Evolutionary conservation across 371 early-diverging fungal genomes (phyloP).

Genomic region (Phascolomyces articulosus): DNA sequence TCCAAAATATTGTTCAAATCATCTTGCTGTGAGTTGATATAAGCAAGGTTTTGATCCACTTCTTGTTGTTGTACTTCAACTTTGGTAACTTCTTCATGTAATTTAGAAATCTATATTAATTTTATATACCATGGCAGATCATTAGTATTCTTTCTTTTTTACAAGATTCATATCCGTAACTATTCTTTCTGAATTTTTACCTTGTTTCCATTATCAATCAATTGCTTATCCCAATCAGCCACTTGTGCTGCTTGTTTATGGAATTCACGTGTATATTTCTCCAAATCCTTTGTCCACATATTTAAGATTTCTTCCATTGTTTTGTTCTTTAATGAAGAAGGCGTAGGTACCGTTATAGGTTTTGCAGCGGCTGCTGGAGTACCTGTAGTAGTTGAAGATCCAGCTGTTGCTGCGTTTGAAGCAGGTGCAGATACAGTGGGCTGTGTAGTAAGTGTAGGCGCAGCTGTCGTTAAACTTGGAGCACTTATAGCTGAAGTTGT

Average conservation of each 20-base stretch:
- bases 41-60: conserved; percentile 83
- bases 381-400: conserved; percentile 5
- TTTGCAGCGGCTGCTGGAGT: conserved; percentile 21
- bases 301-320: conserved; percentile 89
- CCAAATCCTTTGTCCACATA: conserved; percentile 84
- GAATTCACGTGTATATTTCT: conserved; percentile 80
- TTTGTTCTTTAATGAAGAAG: conserved; percentile 74
- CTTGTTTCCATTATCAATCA: conserved; percentile 84
- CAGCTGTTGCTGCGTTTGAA: conserved; percentile 16
- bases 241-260: conserved; percentile 85
- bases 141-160: too few relatives aligned
- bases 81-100: conserved; percentile 71
- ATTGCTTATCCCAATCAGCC: conserved; percentile 82
- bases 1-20: conserved; percentile 81
- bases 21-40: conserved; percentile 85
- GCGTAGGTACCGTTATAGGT: conserved; percentile 43
- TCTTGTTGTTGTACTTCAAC: conserved; percentile 78
- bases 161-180: too few relatives aligned
- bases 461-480: conserved; percentile 17
- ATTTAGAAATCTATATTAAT: conserved; percentile 67
- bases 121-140: too few relatives aligned
- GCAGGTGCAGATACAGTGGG: conserved; percentile 21
- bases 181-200: too few relatives aligned
- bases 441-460: conserved; percentile 20
- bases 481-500: conserved; percentile 13